phyloP scores from a whole-genome alignment of 345 rosid species.

The Anacardium occidentale region DNA sequence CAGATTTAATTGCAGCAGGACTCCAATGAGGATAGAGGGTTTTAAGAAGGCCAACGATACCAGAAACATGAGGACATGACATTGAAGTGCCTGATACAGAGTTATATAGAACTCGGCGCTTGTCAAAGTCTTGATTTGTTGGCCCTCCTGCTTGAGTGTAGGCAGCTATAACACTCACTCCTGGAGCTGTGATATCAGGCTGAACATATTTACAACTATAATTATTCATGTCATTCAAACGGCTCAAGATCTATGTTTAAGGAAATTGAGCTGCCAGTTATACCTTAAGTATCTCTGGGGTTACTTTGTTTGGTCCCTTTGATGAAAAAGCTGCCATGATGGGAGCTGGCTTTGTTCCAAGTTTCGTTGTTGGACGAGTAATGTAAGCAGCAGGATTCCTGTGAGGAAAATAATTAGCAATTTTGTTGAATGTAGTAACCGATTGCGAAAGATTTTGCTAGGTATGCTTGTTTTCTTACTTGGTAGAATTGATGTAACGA shows the following conservation, averaged over 20 bases:
- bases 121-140: slow-evolving; percentile 45
- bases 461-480: slow-evolving; percentile 24
- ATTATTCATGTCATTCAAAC: background rate
- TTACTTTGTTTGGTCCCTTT: slow-evolving; percentile 59
- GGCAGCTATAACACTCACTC: slow-evolving; percentile 77
- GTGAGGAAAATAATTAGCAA: background rate
- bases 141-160: slow-evolving; percentile 57
- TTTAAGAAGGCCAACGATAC: slow-evolving; percentile 72
- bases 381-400: slow-evolving; percentile 64
- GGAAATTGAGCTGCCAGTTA: background rate
- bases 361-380: slow-evolving; percentile 34
- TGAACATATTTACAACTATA: slow-evolving; percentile 17
- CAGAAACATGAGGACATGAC: slow-evolving; percentile 90
- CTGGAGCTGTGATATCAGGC: slow-evolving; percentile 91
- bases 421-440: background rate
- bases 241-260: background rate
- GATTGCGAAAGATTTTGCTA: background rate
- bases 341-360: slow-evolving; percentile 61
- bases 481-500: slow-evolving; percentile 51
- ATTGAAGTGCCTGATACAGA: slow-evolving; percentile 74
- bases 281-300: slow-evolving; percentile 68
- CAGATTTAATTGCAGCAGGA: slow-evolving; percentile 81
- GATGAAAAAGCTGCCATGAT: slow-evolving; percentile 82
- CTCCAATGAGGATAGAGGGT: slow-evolving; percentile 73
- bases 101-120: slow-evolving; percentile 52